Percentiles rank a stretch among this genome's conserved stretches.
These are phyloP conservation scores for Calocybe cyanea DNA, from an alignment of 768 basidiomycete genomes.

Conservation along the genomic window DNA sequence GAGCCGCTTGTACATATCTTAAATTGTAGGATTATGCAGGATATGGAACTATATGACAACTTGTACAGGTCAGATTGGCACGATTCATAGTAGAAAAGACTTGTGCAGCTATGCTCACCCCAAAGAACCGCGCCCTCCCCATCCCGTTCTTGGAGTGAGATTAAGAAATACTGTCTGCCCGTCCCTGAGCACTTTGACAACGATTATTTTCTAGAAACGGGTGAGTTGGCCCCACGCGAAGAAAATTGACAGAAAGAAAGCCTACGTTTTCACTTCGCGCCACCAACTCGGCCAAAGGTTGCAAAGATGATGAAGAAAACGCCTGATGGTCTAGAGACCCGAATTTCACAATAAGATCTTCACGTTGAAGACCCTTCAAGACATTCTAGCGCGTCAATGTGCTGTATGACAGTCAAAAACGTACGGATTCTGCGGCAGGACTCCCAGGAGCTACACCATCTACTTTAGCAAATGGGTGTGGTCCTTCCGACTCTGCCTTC, in stretches of 20 bases:
- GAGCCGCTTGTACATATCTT: background rate
- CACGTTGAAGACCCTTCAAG: constrained; percentile 58
- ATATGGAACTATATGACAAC: constrained; percentile 63
- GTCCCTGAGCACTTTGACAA: constrained; percentile 54
- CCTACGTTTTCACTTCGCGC: constrained; percentile 75
- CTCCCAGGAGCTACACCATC: constrained; percentile 76
- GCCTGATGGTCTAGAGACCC: constrained; percentile 54
- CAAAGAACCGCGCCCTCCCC: constrained; percentile 85
- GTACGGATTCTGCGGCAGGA: constrained; percentile 80
- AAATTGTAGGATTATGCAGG: constrained; percentile 9
- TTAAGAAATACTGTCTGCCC: constrained; percentile 42
- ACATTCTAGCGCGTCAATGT: background rate
- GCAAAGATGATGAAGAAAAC: constrained; percentile 50
- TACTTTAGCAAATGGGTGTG: constrained; percentile 72
- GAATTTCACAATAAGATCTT: constrained; percentile 74
- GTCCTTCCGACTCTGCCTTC: constrained; percentile 7
- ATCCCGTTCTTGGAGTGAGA: constrained; percentile 69
- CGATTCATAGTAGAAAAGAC: background rate
- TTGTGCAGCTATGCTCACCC: constrained; percentile 49
- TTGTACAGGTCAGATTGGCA: constrained; percentile 20
- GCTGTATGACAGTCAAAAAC: constrained; percentile 7
- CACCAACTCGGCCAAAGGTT: constrained; percentile 73
- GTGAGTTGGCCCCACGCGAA: background rate
- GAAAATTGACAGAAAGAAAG: constrained; percentile 3
- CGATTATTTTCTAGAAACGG: constrained; percentile 48